These are phyloP conservation scores for Eucalyptus shirleyi DNA, from an alignment of 345 rosid genomes.

Conservation along the genomic window DNA sequence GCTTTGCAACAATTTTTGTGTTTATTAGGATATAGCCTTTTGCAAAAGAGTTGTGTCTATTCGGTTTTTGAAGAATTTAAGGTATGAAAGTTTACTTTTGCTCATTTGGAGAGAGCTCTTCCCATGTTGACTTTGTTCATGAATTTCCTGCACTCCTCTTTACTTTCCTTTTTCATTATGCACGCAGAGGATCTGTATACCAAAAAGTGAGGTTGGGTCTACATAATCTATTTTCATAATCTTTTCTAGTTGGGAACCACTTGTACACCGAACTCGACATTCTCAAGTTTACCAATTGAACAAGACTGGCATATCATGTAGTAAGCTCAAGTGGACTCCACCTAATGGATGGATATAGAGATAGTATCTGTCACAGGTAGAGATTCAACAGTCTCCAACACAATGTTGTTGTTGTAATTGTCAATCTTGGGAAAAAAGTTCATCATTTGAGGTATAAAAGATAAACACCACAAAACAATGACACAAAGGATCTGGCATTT, in stretches of 20 bases:
- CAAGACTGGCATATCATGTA: too few species aligned
- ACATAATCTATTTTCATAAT: too few species aligned
- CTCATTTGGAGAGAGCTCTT: not conserved
- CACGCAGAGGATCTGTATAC: too few species aligned
- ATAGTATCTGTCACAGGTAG: not conserved
- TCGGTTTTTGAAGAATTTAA: not conserved
- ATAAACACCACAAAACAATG: not conserved
- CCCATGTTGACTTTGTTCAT: not conserved
- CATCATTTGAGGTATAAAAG: not conserved
- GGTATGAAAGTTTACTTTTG: not conserved
- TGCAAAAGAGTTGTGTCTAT: not conserved
- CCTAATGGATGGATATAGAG: too few species aligned
- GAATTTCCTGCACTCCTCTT: not conserved
- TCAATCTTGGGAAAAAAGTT: not conserved
- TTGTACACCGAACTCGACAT: too few species aligned
- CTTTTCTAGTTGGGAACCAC: too few species aligned
- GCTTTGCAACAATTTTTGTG: not conserved
- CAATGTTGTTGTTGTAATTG: not conserved
- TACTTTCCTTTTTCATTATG: too few species aligned
- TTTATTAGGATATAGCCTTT: not conserved
- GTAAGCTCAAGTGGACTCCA: too few species aligned
- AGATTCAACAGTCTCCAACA: not conserved
- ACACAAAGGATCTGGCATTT: not conserved
- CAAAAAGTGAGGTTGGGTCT: fast-evolving
- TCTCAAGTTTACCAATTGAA: too few species aligned